These are phyloP conservation scores for Tanacetum coccineum DNA, from an alignment of 129 eudicot genomes.

Conservation along the genomic window DNA sequence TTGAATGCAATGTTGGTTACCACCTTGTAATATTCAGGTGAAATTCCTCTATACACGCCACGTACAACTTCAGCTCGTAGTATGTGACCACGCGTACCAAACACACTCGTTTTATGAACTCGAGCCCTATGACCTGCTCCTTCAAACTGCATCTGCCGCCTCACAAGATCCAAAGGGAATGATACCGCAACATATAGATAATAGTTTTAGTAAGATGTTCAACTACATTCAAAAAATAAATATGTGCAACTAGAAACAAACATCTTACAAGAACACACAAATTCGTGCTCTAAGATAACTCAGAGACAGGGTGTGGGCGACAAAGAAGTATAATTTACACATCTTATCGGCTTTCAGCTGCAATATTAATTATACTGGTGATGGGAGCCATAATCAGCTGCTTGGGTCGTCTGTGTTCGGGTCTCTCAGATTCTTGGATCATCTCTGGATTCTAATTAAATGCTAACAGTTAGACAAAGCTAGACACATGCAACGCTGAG, in stretches of 20 bases:
- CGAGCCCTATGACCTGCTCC: slow-evolving; percentile 86
- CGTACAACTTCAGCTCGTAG: slow-evolving; percentile 63
- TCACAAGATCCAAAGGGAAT: slow-evolving; percentile 87
- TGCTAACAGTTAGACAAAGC: neutral
- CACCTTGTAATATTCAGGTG: slow-evolving; percentile 91
- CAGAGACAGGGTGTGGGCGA: slow-evolving; percentile 12
- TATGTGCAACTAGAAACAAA: neutral
- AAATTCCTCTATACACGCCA: slow-evolving; percentile 80
- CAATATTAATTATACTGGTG: slow-evolving; percentile 26
- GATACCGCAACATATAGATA: slow-evolving; percentile 47
- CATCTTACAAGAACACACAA: no score
- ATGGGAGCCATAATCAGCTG: slow-evolving; percentile 61
- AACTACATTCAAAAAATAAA: neutral
- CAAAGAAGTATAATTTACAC: neutral
- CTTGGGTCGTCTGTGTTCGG: slow-evolving; percentile 56
- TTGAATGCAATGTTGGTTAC: slow-evolving; percentile 80
- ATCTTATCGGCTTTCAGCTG: slow-evolving; percentile 4
- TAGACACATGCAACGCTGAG: neutral
- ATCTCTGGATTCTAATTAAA: slow-evolving; percentile 61
- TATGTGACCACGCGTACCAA: slow-evolving; percentile 62
- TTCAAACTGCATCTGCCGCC: slow-evolving; percentile 89
- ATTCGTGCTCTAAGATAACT: neutral
- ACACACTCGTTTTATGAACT: slow-evolving; percentile 62
- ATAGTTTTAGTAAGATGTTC: neutral
- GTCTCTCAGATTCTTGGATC: slow-evolving; percentile 64